phyloP scores from a whole-genome alignment of 140 eudicot genomes.

The Erigeron philadelphicus region DNA sequence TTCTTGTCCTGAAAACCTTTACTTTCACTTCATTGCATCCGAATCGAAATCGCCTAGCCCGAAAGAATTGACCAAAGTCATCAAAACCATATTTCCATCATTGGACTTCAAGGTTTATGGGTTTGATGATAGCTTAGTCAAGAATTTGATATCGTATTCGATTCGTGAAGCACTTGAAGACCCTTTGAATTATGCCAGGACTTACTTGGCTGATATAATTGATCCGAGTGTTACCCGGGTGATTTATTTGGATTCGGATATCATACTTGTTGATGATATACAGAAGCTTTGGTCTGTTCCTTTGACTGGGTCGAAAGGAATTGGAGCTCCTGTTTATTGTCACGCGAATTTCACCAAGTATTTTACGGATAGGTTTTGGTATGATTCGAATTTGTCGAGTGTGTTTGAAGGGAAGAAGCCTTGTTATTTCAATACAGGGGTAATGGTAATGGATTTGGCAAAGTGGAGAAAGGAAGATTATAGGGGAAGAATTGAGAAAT shows the following conservation, averaged over 20 bases:
- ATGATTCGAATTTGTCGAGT: constrained; percentile 25
- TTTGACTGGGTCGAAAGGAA: constrained; percentile 41
- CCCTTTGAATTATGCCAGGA: constrained; percentile 70
- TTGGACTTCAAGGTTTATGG: constrained; percentile 43
- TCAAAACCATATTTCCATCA: constrained; percentile 47
- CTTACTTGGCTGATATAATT: constrained; percentile 46
- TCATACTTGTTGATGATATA: constrained; percentile 55
- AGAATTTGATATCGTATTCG: constrained; percentile 49
- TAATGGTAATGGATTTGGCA: constrained; percentile 72
- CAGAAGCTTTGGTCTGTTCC: constrained; percentile 48
- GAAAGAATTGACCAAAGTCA: constrained; percentile 26
- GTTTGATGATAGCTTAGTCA: constrained; percentile 37
- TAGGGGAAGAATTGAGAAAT: constrained; percentile 53
- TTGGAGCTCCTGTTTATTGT: constrained; percentile 78
- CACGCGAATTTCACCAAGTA: constrained; percentile 54
- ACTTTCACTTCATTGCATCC: constrained; percentile 55
- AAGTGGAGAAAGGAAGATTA: constrained; percentile 62
- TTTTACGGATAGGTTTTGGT: constrained; percentile 53
- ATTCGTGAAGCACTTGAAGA: constrained; percentile 62
- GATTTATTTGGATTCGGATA: constrained; percentile 65
- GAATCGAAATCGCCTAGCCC: constrained; percentile 29
- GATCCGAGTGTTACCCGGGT: constrained; percentile 51
- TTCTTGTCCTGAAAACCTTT: constrained; percentile 60
- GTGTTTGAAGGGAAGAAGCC: constrained; percentile 48
- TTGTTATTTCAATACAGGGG: constrained; percentile 76